phyloP scores from a whole-genome alignment of 176 grass and related monocot genomes.

The Tillandsia fasciculata region DNA sequence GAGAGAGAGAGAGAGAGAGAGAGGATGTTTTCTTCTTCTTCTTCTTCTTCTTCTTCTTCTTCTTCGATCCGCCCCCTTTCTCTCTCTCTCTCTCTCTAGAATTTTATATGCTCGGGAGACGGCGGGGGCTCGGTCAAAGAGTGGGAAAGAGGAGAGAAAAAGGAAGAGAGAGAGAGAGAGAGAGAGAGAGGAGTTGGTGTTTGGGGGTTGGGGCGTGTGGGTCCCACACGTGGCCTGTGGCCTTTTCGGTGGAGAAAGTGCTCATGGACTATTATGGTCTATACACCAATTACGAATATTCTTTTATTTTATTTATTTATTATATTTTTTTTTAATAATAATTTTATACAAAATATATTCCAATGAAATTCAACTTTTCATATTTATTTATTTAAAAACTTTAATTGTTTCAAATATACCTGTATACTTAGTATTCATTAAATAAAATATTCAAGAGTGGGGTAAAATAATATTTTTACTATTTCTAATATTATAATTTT shows the following conservation, averaged over 20 bases:
- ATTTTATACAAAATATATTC: too few species aligned
- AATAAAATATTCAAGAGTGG: too few species aligned
- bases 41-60: not conserved
- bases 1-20: not conserved
- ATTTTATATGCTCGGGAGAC: not conserved
- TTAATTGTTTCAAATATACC: too few species aligned
- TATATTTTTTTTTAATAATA: too few species aligned
- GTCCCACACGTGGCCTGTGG: conserved; percentile 8
- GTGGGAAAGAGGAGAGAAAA: not conserved
- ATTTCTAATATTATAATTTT: too few species aligned
- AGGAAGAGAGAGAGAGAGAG: conserved; percentile 7
- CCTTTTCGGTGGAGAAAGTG: not conserved
- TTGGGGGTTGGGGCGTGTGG: conserved; percentile 16
- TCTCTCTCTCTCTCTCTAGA: not conserved
- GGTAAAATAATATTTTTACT: too few species aligned
- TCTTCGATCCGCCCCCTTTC: not conserved
- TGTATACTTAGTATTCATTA: too few species aligned
- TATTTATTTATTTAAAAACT: too few species aligned
- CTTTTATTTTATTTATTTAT: not conserved
- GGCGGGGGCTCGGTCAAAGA: not conserved
- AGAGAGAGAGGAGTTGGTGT: conserved; percentile 15
- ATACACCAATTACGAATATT: not conserved
- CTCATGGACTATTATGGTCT: too few species aligned
- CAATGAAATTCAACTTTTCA: too few species aligned
- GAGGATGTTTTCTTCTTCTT: conserved; percentile 4